Evolutionary conservation across 441 rosid genomes (phyloP), one percentile per base, ranked within the genome.

Genomic region (Euphorbia schlechtendalii): DNA sequence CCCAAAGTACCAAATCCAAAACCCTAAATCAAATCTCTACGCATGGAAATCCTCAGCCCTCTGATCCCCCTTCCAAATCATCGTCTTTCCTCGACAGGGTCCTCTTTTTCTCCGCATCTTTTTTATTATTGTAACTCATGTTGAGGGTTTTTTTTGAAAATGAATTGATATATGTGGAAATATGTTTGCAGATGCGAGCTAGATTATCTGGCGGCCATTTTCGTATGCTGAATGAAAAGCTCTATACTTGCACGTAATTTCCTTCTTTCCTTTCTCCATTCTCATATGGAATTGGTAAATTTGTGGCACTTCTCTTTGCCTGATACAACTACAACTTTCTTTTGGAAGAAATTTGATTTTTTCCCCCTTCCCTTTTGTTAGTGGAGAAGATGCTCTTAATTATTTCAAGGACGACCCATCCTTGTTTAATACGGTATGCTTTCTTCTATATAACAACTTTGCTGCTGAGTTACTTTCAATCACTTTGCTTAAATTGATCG

Each of bases 171-270:
- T 25, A 14, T 56, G 20, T 2, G 14, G 15, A 27, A 46, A 4
- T 49, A 10, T 41, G 40, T 59, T 6, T 61, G 76, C 89, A 92
- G 96, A 88, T 89, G 87, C 80, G 82, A 69, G 93, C 91, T 18
- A 84, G 78, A 72, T 70, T 89, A 60, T 82, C 91, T 0, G 96
- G 96, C 17, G 96, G 96, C 0, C 91, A 89, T 73, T 89, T 92
- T 61, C 82, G 96, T 77, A 87, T 90, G 96, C 76, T 92, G 52
- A 89, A 89, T 69, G 98, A 92, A 77, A 92, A 83, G 76, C 90
- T 92, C 36, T 92, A 89, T 76, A 89, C 96, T 76, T 87, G 96
- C 96, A 83, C 90, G 96, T 92, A 82, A 63, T 69, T 49, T 62
- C 45, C 43, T 40, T 54, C 7, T 18, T 22, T 15, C 27, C 3